Evolutionary conservation across 2,329 filamentous ascomycete species (phyloP), one percentile per base, ranked within the genome.

Genomic region (Xylaria sp.): DNA sequence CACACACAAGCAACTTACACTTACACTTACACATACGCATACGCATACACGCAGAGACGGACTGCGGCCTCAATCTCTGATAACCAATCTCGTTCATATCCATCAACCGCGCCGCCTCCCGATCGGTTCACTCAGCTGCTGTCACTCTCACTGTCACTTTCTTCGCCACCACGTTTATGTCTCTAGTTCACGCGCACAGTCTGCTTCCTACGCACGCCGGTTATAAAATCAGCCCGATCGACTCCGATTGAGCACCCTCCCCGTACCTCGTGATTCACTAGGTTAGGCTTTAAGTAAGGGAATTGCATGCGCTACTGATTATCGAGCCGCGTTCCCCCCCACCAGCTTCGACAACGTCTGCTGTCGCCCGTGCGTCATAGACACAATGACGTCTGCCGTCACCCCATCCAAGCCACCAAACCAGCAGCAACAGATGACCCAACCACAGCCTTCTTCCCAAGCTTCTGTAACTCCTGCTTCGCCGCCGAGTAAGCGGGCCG

Each of bases 401-500:
- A 76, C 76, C 44, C 73, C 75, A 42, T 75, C 76, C 23, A 78
- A 76, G 71, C 73, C 74, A 66, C 61, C 68, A 37, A 63, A 60
- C 51, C 70, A 69, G 13, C 72, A 72, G 25, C 71, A 65, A 37
- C 71, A 70, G 40, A 75, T 74, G 72, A 75, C 66, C 66, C 73
- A 77, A 51, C 73, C 75, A 25, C 75, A 73, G 50, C 72, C 76
- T 47, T 68, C 64, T 32, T 69, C 69, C n/a, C 75, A 72, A 60
- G 51, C 67, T 58, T 60, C 70, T 47, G 57, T 80, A 78, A 81
- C 82, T 81, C 76, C 85, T 79, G 78, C 86, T 79, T 93, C 93
- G 50, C 93, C 92, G 64, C 93, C 93, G 35, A 93, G 90, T 73
- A 97, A 92, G 83, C 90, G 93, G 79, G 57, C 63, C 32, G 94